A percentile compares a stretch with the other conserved stretches of the same genome.
These are phyloP conservation scores for Calonectria pseudoreteaudii DNA, from an alignment of 2,329 filamentous ascomycete species.

Conservation along the genomic window DNA sequence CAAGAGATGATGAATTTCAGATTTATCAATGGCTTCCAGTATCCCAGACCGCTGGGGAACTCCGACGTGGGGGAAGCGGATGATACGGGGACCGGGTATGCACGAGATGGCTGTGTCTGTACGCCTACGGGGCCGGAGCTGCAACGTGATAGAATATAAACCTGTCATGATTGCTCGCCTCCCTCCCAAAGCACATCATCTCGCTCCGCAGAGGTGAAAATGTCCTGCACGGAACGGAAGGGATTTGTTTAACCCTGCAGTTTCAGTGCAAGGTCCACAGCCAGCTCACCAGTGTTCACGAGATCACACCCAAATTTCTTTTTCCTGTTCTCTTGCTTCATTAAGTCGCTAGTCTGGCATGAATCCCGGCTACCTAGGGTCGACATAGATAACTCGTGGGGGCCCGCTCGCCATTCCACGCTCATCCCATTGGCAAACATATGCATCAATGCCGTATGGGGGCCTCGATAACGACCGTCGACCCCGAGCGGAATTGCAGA, in stretches of 20 bases:
- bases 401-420: background rate
- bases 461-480: slow-evolving; percentile 20
- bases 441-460: slow-evolving; percentile 18
- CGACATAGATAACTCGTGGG: slow-evolving; percentile 11
- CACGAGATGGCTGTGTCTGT: slow-evolving; percentile 11
- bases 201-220: slow-evolving; percentile 1
- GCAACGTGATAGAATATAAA: background rate
- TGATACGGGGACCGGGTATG: slow-evolving; percentile 12
- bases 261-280: slow-evolving; percentile 14
- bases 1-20: background rate
- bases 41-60: slow-evolving; percentile 16
- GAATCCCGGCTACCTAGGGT: slow-evolving; percentile 24
- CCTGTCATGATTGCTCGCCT: slow-evolving; percentile 5
- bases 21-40: background rate
- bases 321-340: slow-evolving; percentile 16
- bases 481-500: slow-evolving; percentile 17
- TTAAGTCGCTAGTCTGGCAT: slow-evolving; percentile 22
- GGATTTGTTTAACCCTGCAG: slow-evolving; percentile 8
- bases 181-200: background rate
- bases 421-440: slow-evolving; percentile 27
- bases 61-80: slow-evolving; percentile 19
- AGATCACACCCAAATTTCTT: slow-evolving; percentile 18
- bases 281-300: slow-evolving; percentile 25
- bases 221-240: slow-evolving; percentile 8
- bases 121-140: slow-evolving; percentile 2